phyloP scores from a whole-genome alignment of 2,329 filamentous ascomycete species.

The Sordariomycetes sp. region DNA sequence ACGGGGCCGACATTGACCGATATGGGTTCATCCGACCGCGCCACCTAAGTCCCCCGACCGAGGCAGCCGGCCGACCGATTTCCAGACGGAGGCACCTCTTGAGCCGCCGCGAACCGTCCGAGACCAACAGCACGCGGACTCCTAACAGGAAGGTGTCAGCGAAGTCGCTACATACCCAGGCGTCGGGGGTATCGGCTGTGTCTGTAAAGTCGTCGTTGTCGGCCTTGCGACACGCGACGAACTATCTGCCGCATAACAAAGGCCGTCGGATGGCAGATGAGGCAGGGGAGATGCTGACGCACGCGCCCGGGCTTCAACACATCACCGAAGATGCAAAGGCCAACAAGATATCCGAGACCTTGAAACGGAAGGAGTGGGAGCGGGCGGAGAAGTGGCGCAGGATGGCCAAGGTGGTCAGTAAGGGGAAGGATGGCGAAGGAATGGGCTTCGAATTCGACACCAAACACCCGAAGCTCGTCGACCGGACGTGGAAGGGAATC shows the following conservation, averaged over 20 bases:
- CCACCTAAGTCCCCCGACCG: conserved; percentile 28
- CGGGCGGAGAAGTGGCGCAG: conserved; percentile 57
- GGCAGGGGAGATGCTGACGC: conserved; percentile 55
- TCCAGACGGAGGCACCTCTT: conserved; percentile 23
- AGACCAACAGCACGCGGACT: conserved; percentile 24
- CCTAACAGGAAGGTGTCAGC: conserved; percentile 46
- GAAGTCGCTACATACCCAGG: conserved; percentile 47
- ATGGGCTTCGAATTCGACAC: conserved; percentile 71
- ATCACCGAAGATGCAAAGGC: conserved; percentile 43
- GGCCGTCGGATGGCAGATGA: conserved; percentile 53
- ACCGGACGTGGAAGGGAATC: conserved; percentile 95
- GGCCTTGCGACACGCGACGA: conserved; percentile 45
- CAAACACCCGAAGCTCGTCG: conserved; percentile 72
- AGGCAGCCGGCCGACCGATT: conserved; percentile 10
- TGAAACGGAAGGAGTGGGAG: conserved; percentile 53
- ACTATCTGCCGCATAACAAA: conserved; percentile 49
- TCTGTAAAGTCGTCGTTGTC: conserved; percentile 44
- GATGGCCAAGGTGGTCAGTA: conserved; percentile 49
- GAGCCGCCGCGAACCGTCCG: conserved; percentile 25
- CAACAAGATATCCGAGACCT: conserved; percentile 39
- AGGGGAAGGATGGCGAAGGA: conserved; percentile 40
- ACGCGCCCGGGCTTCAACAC: conserved; percentile 45
- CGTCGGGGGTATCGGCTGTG: conserved; percentile 37
- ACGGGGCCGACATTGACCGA: conserved; percentile 51
- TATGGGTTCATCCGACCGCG: conserved; percentile 53